These are phyloP conservation scores for Candida sakaeoensis DNA, from an alignment of 805 yeast species.

Conservation along the genomic window DNA sequence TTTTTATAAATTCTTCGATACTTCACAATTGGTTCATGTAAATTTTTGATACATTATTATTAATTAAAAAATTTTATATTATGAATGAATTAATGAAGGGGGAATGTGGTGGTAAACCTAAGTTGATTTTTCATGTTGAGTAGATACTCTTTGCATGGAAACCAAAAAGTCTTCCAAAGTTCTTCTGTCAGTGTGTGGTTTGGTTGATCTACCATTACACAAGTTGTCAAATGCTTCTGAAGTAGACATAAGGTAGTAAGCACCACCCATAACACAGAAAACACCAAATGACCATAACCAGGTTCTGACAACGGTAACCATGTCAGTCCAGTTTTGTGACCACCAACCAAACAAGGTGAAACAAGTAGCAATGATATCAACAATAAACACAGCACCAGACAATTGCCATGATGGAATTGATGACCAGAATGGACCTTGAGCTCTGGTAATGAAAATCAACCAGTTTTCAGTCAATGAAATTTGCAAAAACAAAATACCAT, in stretches of 20 bases:
- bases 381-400: slow-evolving; percentile 87
- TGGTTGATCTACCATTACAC: slow-evolving; percentile 74
- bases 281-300: slow-evolving; percentile 96
- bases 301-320: slow-evolving; percentile 89
- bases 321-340: slow-evolving; percentile 96
- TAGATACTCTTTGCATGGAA: slow-evolving; percentile 85
- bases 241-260: slow-evolving; percentile 87
- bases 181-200: slow-evolving; percentile 55
- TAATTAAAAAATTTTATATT: too few relatives aligned
- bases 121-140: slow-evolving; percentile 81
- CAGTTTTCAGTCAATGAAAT: slow-evolving; percentile 95
- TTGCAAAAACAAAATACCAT: slow-evolving; percentile 91
- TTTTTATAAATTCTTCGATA: too few relatives aligned
- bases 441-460: slow-evolving; percentile 95
- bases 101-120: too few relatives aligned
- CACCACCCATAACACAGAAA: slow-evolving; percentile 95
- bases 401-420: slow-evolving; percentile 95
- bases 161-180: slow-evolving; percentile 79
- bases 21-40: too few relatives aligned
- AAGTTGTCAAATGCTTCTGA: slow-evolving; percentile 77
- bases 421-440: slow-evolving; percentile 98
- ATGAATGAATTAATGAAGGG: too few relatives aligned
- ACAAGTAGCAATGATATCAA: slow-evolving; percentile 88
- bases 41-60: too few relatives aligned
- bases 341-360: slow-evolving; percentile 96